Evolutionary conservation across 345 rosid genomes (phyloP).

Genomic region (Erodium maritimum): DNA sequence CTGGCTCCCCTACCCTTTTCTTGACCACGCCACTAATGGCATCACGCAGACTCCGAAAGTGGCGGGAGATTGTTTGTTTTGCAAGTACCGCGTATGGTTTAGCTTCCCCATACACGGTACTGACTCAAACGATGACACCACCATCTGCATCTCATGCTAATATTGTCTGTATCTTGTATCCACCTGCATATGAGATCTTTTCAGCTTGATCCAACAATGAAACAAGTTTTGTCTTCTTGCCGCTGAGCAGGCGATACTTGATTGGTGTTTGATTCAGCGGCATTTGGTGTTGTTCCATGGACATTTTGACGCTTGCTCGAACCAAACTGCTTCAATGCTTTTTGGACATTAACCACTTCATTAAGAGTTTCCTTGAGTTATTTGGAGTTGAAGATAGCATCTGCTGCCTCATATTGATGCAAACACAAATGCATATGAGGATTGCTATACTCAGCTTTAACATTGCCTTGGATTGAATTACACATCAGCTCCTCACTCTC

Average conservation of each 20-base stretch:
- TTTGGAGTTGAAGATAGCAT: conserved; percentile 33
- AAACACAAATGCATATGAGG: conserved; percentile 15
- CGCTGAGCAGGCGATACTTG: conserved; percentile 75
- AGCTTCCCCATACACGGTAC: conserved; percentile 79
- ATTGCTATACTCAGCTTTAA: conserved; percentile 19
- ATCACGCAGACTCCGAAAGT: conserved; percentile 85
- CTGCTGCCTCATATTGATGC: conserved; percentile 18
- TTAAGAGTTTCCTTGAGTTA: conserved; percentile 72
- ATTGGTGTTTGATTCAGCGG: conserved; percentile 26
- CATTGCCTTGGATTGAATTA: not conserved
- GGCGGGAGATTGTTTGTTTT: conserved; percentile 82
- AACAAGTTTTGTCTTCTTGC: conserved; percentile 75
- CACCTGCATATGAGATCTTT: conserved; percentile 47
- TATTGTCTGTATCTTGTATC: conserved; percentile 91
- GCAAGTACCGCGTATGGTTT: conserved; percentile 89
- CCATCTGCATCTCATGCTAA: conserved; percentile 92
- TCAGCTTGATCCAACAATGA: conserved; percentile 94
- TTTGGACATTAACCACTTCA: conserved; percentile 66
- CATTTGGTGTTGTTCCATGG: conserved; percentile 10
- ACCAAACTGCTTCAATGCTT: conserved; percentile 42
- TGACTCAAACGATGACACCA: conserved; percentile 82
- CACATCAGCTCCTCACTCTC: not conserved
- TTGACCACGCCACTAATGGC: conserved; percentile 56
- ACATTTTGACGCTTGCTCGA: not conserved
- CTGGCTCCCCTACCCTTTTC: conserved; percentile 75